Conservation (phyloP, 2,329 filamentous ascomycete species). For the Curvularia lunata region DNA sequence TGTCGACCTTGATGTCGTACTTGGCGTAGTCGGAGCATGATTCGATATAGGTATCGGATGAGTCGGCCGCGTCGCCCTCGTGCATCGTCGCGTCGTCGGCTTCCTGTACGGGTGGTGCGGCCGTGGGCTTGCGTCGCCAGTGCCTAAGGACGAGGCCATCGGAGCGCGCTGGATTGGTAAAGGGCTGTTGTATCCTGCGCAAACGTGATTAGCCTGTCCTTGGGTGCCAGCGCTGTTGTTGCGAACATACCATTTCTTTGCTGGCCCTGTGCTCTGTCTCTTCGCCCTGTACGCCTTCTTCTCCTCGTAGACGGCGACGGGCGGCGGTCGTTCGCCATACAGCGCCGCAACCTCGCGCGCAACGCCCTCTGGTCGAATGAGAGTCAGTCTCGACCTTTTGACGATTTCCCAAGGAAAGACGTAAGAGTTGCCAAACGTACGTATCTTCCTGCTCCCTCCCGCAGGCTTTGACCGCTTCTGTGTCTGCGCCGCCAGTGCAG, state of each 20-base stretch:
- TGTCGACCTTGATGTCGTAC: slow-evolving; percentile 81
- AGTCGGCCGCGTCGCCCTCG: slow-evolving; percentile 49
- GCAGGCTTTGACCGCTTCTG: slow-evolving; percentile 76
- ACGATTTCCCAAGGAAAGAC: slow-evolving; percentile 27
- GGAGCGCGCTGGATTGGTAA: slow-evolving; percentile 77
- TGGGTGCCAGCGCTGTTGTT: too few relatives aligned
- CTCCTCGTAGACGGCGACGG: slow-evolving; percentile 51
- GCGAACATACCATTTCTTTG: slow-evolving; percentile 46
- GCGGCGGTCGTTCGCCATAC: slow-evolving; percentile 50
- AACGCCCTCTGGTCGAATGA: slow-evolving; percentile 44
- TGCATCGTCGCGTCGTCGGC: slow-evolving; percentile 43
- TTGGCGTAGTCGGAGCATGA: slow-evolving; percentile 73
- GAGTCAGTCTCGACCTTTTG: slow-evolving; percentile 32
- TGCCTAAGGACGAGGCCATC: slow-evolving; percentile 77
- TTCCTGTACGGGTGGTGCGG: slow-evolving; percentile 38
- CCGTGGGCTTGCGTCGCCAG: slow-evolving; percentile 71
- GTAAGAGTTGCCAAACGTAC: slow-evolving; percentile 47
- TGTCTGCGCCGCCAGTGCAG: slow-evolving; percentile 48
- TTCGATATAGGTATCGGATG: slow-evolving; percentile 47
- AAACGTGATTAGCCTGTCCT: slow-evolving; percentile 18
- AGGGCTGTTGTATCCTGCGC: slow-evolving; percentile 56
- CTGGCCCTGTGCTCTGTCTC: slow-evolving; percentile 48
- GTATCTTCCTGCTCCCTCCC: slow-evolving; percentile 60
- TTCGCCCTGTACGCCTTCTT: slow-evolving; percentile 50
- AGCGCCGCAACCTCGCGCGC: slow-evolving; percentile 51